Percentiles rank a stretch among this genome's conserved stretches.
phyloP scores from a whole-genome alignment of 2,329 filamentous ascomycete species.

The Clarireedia monteithiana region DNA sequence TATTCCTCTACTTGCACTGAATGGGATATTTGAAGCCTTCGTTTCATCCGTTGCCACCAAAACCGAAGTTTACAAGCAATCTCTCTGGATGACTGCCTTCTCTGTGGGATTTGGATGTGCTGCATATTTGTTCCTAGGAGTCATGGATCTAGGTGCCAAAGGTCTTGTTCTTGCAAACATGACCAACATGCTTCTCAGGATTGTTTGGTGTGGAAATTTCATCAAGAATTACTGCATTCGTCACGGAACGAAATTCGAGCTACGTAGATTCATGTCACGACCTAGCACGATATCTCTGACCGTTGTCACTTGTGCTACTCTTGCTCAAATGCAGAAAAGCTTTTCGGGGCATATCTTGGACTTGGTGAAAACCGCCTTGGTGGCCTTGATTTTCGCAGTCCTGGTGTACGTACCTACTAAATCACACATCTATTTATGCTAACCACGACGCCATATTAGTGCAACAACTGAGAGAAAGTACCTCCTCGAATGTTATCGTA shows the following conservation, averaged over 20 bases:
- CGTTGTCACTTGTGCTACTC: constrained; percentile 36
- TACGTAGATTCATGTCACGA: constrained; percentile 37
- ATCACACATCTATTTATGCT: constrained; percentile 2
- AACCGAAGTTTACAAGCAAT: constrained; percentile 67
- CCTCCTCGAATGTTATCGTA: constrained; percentile 42
- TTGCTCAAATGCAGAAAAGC: constrained; percentile 27
- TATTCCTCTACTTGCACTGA: constrained; percentile 84
- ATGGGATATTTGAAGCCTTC: constrained; percentile 88
- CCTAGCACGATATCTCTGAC: constrained; percentile 37
- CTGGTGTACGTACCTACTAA: constrained; percentile 46
- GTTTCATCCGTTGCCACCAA: constrained; percentile 79
- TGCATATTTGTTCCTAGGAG: constrained; percentile 67
- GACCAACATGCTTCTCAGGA: constrained; percentile 82
- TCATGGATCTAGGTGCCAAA: constrained; percentile 62
- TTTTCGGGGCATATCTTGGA: constrained; percentile 27
- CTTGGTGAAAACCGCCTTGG: constrained; percentile 38
- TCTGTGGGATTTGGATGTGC: constrained; percentile 67
- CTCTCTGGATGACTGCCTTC: constrained; percentile 76
- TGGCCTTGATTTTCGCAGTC: constrained; percentile 44
- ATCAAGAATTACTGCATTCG: constrained; percentile 55
- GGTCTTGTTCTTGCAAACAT: constrained; percentile 83
- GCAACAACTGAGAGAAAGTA: constrained; percentile 47
- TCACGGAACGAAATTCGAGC: constrained; percentile 35
- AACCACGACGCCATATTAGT: constrained; percentile 31
- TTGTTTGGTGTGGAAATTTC: constrained; percentile 71